Evolutionary conservation across 1,284 basidiomycete genomes (phyloP), one percentile per base, ranked within the genome.

Genomic region (Mycosarcoma maydis): DNA sequence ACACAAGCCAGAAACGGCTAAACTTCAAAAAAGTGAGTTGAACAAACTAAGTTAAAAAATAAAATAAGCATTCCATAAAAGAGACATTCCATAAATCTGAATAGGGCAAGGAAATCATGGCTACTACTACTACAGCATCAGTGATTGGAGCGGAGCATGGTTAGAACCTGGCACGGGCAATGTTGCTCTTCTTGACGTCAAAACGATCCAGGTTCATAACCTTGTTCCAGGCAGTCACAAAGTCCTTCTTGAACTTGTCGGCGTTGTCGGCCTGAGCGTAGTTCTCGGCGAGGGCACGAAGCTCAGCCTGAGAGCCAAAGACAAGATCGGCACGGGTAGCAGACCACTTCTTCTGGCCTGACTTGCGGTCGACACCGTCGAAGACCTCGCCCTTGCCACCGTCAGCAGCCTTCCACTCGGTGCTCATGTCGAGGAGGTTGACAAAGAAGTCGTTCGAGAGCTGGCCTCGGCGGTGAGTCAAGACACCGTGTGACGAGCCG

Each of bases 371-470:
- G 38, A 66, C 47, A 34, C 62, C 62, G 26, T 66, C 56, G 20
- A 66, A 66, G 38, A 59, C 22, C 44, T 66, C 62, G 29, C 32
- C 51, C 26, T 53, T 44, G 46, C 55, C 62, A 30, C 41, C 41
- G 36, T 66, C 62, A 13, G 62, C 52, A 14, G 26, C 46, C 62
- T 66, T 66, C 62, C 62, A 66, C 47, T 58, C 62, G 51, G 55
- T 66, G 47, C 46, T 50, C 62, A 59, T 66, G 51, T 66, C 62
- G 52, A 66, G 62, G 40, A 66, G 26, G 55, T 66, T 66, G 55
- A 66, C 55, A 16, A 51, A 66, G 39, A 54, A 66, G 55, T 66
- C 62, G 55, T 66, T 66, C 46, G 55, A 47, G 20, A 66, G 62
- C 62, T 66, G 45, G 26, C 62, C 62, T 7, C 33, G 40, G 19